A percentile compares a stretch with the other conserved stretches of the same genome.
Evolutionary conservation across 371 early-diverging fungal species (phyloP).

Genomic region (Enteropsectra breve): DNA sequence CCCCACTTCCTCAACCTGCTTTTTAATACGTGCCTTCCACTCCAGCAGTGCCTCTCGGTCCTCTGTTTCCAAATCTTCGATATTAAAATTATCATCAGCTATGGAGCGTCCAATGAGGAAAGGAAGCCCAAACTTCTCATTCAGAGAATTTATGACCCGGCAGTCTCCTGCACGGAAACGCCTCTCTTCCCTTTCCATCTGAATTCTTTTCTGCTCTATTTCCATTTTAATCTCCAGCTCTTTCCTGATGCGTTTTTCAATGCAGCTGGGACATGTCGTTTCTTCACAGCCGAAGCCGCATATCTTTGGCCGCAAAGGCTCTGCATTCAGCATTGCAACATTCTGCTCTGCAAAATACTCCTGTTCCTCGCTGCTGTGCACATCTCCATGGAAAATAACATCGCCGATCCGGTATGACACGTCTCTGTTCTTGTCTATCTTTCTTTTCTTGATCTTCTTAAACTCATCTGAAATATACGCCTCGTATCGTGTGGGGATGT

Average conservation of each 20-base stretch:
- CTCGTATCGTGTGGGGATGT: not conserved
- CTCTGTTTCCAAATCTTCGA: slow-evolving; percentile 28
- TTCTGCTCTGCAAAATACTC: slow-evolving; percentile 28
- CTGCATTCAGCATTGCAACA: slow-evolving; percentile 7
- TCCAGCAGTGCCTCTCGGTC: slow-evolving; percentile 8
- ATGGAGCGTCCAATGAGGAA: slow-evolving; percentile 11
- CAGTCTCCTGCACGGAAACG: slow-evolving; percentile 11
- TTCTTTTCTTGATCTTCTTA: not conserved
- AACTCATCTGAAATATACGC: slow-evolving; percentile 3
- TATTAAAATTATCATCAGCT: slow-evolving; percentile 34
- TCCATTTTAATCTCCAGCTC: slow-evolving; percentile 17
- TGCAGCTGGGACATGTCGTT: slow-evolving; percentile 18
- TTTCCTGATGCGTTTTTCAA: slow-evolving; percentile 24
- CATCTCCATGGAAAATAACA: slow-evolving; percentile 20
- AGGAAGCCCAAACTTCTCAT: slow-evolving; percentile 32
- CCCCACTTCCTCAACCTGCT: not conserved
- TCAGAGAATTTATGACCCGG: slow-evolving; percentile 6
- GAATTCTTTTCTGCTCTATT: slow-evolving; percentile 13
- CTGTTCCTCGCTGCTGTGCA: slow-evolving; percentile 26
- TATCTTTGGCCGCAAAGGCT: not conserved
- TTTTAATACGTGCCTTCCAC: not conserved
- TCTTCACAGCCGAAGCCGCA: slow-evolving; percentile 32
- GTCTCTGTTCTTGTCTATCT: slow-evolving; percentile 4
- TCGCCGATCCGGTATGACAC: slow-evolving; percentile 20
- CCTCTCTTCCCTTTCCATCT: slow-evolving; percentile 16